Conservation (phyloP, 2,329 filamentous ascomycete species). For the Hirsutella thompsonii region DNA sequence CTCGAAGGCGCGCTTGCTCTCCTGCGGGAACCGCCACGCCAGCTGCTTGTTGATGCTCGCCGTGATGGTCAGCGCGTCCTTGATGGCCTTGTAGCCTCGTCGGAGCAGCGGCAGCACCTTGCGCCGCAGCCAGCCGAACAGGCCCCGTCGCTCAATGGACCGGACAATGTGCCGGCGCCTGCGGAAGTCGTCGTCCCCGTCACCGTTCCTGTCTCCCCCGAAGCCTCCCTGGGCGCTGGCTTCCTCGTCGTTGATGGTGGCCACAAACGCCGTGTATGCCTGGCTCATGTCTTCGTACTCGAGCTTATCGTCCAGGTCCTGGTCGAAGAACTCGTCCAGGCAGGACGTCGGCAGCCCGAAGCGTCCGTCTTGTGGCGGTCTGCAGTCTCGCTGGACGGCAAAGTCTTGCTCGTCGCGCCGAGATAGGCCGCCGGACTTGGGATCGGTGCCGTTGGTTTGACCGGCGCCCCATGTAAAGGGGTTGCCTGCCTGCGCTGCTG, state of each 20-base stretch:
- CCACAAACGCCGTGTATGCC: background rate
- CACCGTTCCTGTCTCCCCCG: background rate
- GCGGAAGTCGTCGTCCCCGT: background rate
- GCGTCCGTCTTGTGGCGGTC: constrained; percentile 6
- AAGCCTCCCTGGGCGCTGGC: background rate
- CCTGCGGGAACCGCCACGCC: constrained; percentile 9
- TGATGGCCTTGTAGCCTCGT: background rate
- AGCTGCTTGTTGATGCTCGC: constrained; percentile 8
- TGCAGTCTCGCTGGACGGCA: background rate
- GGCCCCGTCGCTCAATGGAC: background rate
- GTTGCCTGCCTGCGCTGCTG: background rate
- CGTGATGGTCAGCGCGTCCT: constrained; percentile 3
- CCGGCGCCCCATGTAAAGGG: background rate
- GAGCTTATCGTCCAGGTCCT: constrained; percentile 13
- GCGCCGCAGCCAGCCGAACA: background rate
- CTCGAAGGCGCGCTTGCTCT: background rate
- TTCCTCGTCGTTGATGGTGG: background rate
- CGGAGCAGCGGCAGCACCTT: background rate
- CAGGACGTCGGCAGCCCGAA: constrained; percentile 14
- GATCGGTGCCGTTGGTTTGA: background rate
- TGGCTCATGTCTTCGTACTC: constrained; percentile 5
- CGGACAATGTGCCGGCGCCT: background rate
- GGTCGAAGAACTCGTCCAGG: constrained; percentile 14
- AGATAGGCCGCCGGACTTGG: no score
- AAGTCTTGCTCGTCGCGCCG: background rate